Conservation (phyloP, 495 filamentous ascomycete genomes). For the Saxispiralis lemnorum region DNA sequence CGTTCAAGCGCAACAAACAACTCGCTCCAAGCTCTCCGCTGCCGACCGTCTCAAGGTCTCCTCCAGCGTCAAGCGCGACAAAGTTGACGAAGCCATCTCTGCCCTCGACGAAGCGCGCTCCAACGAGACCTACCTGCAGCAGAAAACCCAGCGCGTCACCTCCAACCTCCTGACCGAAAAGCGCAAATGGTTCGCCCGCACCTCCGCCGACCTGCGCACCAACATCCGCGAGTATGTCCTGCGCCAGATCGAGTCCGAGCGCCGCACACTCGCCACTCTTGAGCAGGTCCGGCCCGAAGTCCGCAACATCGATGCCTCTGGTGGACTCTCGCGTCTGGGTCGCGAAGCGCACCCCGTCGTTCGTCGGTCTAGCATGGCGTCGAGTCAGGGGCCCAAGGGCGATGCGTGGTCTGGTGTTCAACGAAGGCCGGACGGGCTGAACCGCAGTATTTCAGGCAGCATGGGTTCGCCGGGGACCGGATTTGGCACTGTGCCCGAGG, state of each 20-base stretch:
- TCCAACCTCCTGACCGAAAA: conserved; percentile 76
- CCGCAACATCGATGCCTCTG: conserved; percentile 73
- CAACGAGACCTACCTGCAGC: conserved; percentile 58
- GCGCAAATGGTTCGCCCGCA: conserved; percentile 77
- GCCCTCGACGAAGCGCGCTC: conserved; percentile 70
- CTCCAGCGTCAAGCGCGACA: conserved; percentile 70
- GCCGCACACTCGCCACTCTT: conserved; percentile 75
- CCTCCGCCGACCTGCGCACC: conserved; percentile 57
- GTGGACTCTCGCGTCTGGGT: conserved; percentile 74
- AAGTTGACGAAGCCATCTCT: conserved; percentile 87
- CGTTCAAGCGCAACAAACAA: conserved; percentile 64
- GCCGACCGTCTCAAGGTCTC: conserved; percentile 75
- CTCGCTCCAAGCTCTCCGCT: conserved; percentile 59
- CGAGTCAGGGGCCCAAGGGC: conserved; percentile 83
- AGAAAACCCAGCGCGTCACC: conserved; percentile 76
- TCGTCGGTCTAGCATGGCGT: conserved; percentile 57
- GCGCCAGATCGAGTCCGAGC: conserved; percentile 88
- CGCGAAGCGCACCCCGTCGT: conserved; percentile 66
- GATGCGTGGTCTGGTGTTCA: conserved; percentile 95
- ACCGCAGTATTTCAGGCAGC: conserved; percentile 58
- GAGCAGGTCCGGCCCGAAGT: conserved; percentile 88
- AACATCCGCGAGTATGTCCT: conserved; percentile 82
- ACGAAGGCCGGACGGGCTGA: conserved; percentile 56
- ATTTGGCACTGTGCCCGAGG: conserved; percentile 11
- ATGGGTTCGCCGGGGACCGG: conserved; percentile 25